These are phyloP conservation scores for Melaleuca quinquenervia DNA, from an alignment of 345 rosid genomes.

Conservation along the genomic window DNA sequence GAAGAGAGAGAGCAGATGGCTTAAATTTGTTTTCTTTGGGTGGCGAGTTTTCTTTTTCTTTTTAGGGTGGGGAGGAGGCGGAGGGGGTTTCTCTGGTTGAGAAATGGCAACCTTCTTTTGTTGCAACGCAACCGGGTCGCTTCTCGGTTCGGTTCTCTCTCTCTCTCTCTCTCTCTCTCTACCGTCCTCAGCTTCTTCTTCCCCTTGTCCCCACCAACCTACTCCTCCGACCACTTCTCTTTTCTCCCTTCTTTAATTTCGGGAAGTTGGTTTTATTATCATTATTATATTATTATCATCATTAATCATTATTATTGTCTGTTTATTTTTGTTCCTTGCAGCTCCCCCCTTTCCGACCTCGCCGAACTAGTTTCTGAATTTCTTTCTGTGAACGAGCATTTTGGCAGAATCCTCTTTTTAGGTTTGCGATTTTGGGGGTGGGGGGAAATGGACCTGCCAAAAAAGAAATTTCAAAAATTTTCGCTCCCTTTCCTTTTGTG, in stretches of 20 bases:
- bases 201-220: not conserved
- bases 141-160: not conserved
- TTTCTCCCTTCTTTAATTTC: not conserved
- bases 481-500: not conserved
- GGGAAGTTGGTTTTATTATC: not conserved
- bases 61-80: not conserved
- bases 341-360: not conserved
- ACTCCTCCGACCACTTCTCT: not conserved
- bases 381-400: not conserved
- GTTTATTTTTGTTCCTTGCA: not conserved
- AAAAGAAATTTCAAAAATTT: not conserved
- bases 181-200: not conserved
- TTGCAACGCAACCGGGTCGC: not conserved
- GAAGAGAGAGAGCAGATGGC: not conserved
- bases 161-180: not conserved
- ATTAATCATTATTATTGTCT: not conserved
- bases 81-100: not conserved
- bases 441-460: not conserved
- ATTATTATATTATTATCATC: not conserved
- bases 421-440: not conserved
- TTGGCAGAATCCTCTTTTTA: not conserved
- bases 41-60: no score
- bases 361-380: not conserved
- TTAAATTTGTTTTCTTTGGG: no score
- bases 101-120: not conserved